Percentiles rank a stretch among this genome's conserved stretches.
Conservation (phyloP, 2,329 filamentous ascomycete species). For the Botrytis fabae region DNA sequence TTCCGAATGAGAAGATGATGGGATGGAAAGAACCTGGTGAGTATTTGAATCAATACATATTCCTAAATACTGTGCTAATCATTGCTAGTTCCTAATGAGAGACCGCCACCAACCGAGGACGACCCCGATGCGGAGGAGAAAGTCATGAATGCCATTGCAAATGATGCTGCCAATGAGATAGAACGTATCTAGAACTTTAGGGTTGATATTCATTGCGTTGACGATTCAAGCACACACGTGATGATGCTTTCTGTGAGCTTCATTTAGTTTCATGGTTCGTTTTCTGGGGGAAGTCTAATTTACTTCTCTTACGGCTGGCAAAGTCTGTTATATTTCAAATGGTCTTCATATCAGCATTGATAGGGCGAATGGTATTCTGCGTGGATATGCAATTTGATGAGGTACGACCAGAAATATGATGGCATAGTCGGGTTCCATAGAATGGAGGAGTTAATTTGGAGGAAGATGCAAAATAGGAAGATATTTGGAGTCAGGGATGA, state of each 20-base stretch:
- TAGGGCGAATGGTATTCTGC: neutral
- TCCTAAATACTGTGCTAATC: slow-evolving; percentile 16
- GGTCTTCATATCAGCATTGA: neutral
- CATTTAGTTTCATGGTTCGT: neutral
- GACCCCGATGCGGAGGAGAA: slow-evolving; percentile 37
- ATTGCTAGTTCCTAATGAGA: slow-evolving; percentile 33
- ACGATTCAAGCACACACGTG: neutral
- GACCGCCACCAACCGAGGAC: slow-evolving; percentile 38
- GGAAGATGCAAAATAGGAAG: neutral
- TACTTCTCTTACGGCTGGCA: neutral
- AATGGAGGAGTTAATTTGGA: neutral
- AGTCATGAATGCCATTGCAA: slow-evolving; percentile 25
- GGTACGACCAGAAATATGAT: neutral
- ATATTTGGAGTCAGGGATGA: neutral
- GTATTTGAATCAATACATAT: neutral
- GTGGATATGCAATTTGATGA: neutral
- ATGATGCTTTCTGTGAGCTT: neutral
- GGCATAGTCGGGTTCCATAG: neutral
- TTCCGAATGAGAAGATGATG: slow-evolving; percentile 70
- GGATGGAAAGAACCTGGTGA: slow-evolving; percentile 59
- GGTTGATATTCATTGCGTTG: neutral
- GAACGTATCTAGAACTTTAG: neutral
- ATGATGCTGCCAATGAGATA: slow-evolving; percentile 21
- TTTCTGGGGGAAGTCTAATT: neutral
- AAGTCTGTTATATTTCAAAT: neutral